Evolutionary conservation across 148 eudicot genomes (phyloP).

Genomic region (Talinum fruticosum): DNA sequence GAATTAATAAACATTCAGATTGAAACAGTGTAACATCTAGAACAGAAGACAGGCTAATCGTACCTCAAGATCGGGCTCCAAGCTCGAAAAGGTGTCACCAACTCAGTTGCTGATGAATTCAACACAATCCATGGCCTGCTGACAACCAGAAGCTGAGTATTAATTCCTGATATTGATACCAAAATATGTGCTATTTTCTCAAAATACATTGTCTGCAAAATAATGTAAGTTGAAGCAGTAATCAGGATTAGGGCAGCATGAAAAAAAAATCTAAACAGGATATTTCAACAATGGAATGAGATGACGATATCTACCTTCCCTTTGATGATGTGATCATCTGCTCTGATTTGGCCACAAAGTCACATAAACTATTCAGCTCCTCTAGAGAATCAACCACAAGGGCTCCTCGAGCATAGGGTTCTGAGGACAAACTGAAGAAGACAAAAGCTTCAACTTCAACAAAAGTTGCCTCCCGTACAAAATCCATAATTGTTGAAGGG

Average conservation of each 20-base stretch:
- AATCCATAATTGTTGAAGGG: conserved; percentile 37
- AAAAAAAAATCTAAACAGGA: not conserved
- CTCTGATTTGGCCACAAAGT: conserved; percentile 42
- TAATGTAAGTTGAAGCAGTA: not conserved
- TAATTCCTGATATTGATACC: not conserved
- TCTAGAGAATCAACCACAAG: conserved; percentile 33
- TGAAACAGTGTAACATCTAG: too few relatives aligned
- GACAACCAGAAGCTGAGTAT: conserved; percentile 8
- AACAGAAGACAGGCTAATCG: not conserved
- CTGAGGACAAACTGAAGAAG: conserved; percentile 36
- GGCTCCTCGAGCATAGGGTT: conserved; percentile 44
- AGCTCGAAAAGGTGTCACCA: conserved; percentile 27
- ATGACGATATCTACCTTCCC: conserved; percentile 46
- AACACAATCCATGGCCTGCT: conserved; percentile 58
- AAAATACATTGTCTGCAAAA: conserved; percentile 11
- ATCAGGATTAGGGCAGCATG: not conserved
- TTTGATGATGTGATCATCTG: conserved; percentile 41
- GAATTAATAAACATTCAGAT: not conserved
- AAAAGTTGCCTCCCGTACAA: conserved; percentile 41
- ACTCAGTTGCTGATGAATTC: conserved; percentile 19
- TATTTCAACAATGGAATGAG: not conserved
- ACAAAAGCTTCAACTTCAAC: conserved; percentile 42
- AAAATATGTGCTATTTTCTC: not conserved
- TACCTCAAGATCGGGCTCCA: conserved; percentile 33
- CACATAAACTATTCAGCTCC: conserved; percentile 34